Conservation (phyloP, 1,284 basidiomycete species). For the Ceratorhiza oryzae-sativae region DNA sequence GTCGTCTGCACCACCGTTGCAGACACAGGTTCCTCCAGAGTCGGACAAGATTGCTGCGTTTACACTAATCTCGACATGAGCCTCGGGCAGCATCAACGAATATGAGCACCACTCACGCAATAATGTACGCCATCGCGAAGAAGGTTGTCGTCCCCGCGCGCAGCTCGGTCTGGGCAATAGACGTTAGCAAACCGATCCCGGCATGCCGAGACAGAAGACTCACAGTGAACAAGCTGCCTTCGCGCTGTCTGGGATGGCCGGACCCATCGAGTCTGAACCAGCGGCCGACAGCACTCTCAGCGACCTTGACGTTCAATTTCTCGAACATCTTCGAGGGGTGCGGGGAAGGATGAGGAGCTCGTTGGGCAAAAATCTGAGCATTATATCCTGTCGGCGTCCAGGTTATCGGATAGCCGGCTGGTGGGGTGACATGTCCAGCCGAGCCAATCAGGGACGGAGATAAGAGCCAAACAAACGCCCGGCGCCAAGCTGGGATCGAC, state of each 20-base stretch:
- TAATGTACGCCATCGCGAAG: conserved; percentile 58
- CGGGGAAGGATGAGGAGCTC: neutral
- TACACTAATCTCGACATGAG: conserved; percentile 53
- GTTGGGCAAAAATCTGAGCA: conserved; percentile 27
- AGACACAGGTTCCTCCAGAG: conserved; percentile 84
- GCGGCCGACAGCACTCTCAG: conserved; percentile 72
- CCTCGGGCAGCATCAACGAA: neutral
- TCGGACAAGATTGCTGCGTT: conserved; percentile 80
- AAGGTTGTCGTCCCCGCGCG: conserved; percentile 85
- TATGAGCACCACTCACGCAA: conserved; percentile 37
- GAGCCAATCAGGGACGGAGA: conserved; percentile 37
- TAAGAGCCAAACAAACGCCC: conserved; percentile 12
- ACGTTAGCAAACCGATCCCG: neutral
- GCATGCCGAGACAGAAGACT: conserved; percentile 48
- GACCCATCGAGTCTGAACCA: conserved; percentile 88
- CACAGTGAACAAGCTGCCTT: conserved; percentile 77
- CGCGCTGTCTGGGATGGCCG: conserved; percentile 75
- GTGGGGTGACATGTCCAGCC: conserved; percentile 1
- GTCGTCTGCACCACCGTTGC: conserved; percentile 54
- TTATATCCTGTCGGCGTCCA: conserved; percentile 21
- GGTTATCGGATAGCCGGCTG: conserved; percentile 31
- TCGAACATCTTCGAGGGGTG: conserved; percentile 35
- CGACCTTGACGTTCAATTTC: conserved; percentile 57
- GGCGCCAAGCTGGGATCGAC: conserved; percentile 12
- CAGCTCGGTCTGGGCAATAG: conserved; percentile 67